Evolutionary conservation across 2,329 filamentous ascomycete species (phyloP), one percentile per base, ranked within the genome.

Genomic region (Stylonectria norvegica): DNA sequence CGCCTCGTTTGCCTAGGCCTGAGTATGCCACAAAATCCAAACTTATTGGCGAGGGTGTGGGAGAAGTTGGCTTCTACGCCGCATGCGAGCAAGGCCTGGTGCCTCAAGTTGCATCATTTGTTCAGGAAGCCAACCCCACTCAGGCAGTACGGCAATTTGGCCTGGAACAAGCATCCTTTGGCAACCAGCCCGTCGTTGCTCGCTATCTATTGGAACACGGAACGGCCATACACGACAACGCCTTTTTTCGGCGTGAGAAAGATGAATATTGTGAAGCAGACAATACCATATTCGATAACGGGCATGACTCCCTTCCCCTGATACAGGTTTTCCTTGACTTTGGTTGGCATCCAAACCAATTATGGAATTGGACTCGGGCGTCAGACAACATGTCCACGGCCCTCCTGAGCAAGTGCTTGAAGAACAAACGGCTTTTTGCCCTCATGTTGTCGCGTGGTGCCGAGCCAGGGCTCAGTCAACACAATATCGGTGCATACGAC

Each of bases 321-420:
- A 11, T 42, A 8, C 6, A 34, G 12, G n/a, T 42, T 10, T 42
- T 42, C 20, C 40, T 37, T 15, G 34, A 34, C 18, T 34, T 38
- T 33, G 34, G 40, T 16, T 42, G 34, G 34, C 29, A 42, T 34
- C 40, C 40, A 23, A 42, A 42, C 18, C 40, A 42, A 30, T 22
- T 33, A 11, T 37, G 34, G 34, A 28, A 25, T n/a, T 20, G 34
- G 16, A n/a, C 11, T 3, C 7, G 5, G 6, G 17, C 9, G 10
- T 8, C 22, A 14, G 5, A 15, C 9, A 41, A 20, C 23, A 5
- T 14, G 3, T 16, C n/a, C 34, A 37, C 33, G 14, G 27, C 7
- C 11, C 34, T 34, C 2, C 6, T 42, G 10, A 10, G 19, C 2
- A n/a, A 37, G 9, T 29, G 27, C 6, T 22, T 42, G 6, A 14